Evolutionary conservation across 768 basidiomycete genomes (phyloP), one percentile per base, ranked within the genome.

Genomic region (Fomitopsis serialis): DNA sequence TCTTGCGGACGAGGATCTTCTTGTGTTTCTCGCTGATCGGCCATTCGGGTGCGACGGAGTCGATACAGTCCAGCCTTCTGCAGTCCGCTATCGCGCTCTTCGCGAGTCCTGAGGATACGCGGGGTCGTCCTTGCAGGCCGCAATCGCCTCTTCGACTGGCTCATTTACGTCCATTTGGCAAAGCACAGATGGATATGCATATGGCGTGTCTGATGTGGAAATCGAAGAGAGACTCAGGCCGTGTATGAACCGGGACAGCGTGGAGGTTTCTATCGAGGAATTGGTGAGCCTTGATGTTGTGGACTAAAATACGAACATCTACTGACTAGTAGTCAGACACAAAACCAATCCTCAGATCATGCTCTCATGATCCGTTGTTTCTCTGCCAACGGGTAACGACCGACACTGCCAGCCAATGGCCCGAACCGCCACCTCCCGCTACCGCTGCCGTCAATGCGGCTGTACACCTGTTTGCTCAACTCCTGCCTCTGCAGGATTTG

Each of bases 1-100:
- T 94, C 19, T 79, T 98, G 40, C 84, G 92, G 22, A 78, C 89
- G 15, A 79, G 95, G 3, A 82, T 95, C 2, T 88, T 92, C 64
- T 92, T 95, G 62, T 97, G 93, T 64, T 98, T 97, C 66, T 77
- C 84, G 10, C 79, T 82, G 2, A 76, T 98, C 22, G 95, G 92
- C 2, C 80, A 85, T 49, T 79, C 85, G 2, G 83, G 82, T 19
- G 82, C 95, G 32, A 83, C 89, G 0, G 92, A 96, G 50, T 78
- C 87, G 0, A 85, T 86, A n/a, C 96, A 96, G 69, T 71, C 79
- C 6, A 80, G 79, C 1, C 71, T 99, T 12, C 73, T 98, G 11
- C 90, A 92, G 58, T 89, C 91, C 2, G 85, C 83, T 0, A 82
- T 94, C 15, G 71, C 83, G 2, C 74, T 92, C 7, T 93, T 98